Evolutionary conservation across 2,329 filamentous ascomycete species (phyloP).

Genomic region (Penicillium brevicompactum): DNA sequence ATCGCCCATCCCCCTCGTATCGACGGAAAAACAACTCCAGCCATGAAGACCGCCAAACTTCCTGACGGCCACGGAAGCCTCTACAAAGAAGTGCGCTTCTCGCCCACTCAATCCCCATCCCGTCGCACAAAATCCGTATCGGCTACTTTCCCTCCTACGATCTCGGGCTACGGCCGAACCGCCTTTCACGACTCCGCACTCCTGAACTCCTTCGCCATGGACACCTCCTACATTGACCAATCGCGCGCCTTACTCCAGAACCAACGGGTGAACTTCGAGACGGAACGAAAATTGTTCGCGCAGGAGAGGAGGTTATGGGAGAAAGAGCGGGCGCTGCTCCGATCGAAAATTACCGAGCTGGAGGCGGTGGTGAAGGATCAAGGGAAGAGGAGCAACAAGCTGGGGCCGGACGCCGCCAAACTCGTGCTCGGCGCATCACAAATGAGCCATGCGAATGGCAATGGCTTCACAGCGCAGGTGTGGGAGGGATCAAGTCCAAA

Average conservation of each 20-base stretch:
- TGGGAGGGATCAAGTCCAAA: slow-evolving; percentile 48
- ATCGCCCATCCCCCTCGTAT: neutral
- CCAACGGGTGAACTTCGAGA: slow-evolving; percentile 42
- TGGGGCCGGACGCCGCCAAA: slow-evolving; percentile 13
- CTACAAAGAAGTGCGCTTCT: slow-evolving; percentile 48
- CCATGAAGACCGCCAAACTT: slow-evolving; percentile 31
- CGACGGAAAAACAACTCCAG: slow-evolving; percentile 6
- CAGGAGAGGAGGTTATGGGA: slow-evolving; percentile 49
- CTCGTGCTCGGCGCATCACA: slow-evolving; percentile 15
- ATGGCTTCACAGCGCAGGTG: slow-evolving; percentile 34
- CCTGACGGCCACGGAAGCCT: slow-evolving; percentile 37
- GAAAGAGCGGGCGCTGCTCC: slow-evolving; percentile 45
- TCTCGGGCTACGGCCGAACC: slow-evolving; percentile 25
- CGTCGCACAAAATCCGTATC: slow-evolving; percentile 45
- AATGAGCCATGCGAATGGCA: slow-evolving; percentile 10
- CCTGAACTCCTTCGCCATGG: slow-evolving; percentile 28
- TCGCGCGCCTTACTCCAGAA: slow-evolving; percentile 42
- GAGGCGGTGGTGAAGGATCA: slow-evolving; percentile 35
- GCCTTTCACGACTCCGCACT: slow-evolving; percentile 18
- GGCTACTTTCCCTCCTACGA: slow-evolving; percentile 35
- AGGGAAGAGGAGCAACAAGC: slow-evolving; percentile 2
- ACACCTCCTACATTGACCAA: slow-evolving; percentile 44
- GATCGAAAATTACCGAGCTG: slow-evolving; percentile 44
- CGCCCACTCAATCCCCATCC: slow-evolving; percentile 38
- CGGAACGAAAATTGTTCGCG: slow-evolving; percentile 43